phyloP scores from a whole-genome alignment of 163 green algal genomes.

The Scenedesmus sp. region DNA sequence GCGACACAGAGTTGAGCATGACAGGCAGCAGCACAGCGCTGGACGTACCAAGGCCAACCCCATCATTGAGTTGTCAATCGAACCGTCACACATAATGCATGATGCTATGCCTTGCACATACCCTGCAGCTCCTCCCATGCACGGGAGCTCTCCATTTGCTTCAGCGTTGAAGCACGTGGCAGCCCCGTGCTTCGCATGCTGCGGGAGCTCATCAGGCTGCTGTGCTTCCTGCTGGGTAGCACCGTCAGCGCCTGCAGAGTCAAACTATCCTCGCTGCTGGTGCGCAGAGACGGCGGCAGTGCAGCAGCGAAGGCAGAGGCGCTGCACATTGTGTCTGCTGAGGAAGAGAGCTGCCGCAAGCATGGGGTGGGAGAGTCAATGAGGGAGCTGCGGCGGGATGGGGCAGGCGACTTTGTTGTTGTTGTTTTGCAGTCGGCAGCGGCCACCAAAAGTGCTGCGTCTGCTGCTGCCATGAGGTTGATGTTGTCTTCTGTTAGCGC shows the following conservation, averaged over 20 bases:
- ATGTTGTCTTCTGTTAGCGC: neutral
- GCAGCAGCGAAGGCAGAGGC: neutral
- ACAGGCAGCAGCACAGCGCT: neutral
- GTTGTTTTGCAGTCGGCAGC: neutral
- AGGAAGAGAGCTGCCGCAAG: neutral
- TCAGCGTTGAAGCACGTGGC: conserved; percentile 3
- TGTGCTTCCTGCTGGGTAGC: neutral
- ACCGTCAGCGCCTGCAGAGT: neutral
- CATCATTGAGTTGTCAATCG: neutral
- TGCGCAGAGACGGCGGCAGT: neutral
- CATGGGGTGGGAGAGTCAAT: neutral
- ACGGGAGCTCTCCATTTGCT: conserved; percentile 22
- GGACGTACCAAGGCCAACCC: neutral
- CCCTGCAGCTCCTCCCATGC: conserved; percentile 27
- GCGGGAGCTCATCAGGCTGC: neutral
- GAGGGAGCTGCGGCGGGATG: neutral
- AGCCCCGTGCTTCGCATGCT: neutral
- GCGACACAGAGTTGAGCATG: neutral
- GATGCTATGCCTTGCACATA: neutral
- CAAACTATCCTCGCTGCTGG: neutral
- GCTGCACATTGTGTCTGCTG: neutral
- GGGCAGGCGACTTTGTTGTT: neutral
- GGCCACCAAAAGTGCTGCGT: neutral
- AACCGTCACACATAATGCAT: neutral
- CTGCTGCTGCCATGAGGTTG: neutral